A percentile compares a stretch with the other conserved stretches of the same genome.
Conservation (phyloP, 2,329 filamentous ascomycete species). For the Arthrobotrys pseudoclavata region DNA sequence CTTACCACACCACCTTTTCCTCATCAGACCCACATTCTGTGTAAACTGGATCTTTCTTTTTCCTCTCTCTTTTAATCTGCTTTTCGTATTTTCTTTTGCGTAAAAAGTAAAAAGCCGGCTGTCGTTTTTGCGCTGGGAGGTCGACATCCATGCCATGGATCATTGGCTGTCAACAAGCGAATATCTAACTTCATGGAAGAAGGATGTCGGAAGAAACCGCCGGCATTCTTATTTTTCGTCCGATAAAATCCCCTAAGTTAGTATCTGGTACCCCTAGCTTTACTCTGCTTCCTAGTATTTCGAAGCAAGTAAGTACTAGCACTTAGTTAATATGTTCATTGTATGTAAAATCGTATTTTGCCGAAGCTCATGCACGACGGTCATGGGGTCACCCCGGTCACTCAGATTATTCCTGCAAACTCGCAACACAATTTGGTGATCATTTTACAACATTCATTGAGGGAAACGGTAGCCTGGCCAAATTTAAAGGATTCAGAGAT, state of each 20-base stretch:
- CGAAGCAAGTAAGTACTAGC: not conserved
- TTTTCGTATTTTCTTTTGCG: conserved; percentile 31
- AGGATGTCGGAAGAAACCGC: conserved; percentile 57
- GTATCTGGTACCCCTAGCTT: not conserved
- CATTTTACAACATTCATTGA: conserved; percentile 19
- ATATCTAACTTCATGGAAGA: conserved; percentile 18
- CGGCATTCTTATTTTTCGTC: conserved; percentile 46
- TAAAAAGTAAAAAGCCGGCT: conserved; percentile 44
- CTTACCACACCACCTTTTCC: conserved; percentile 56
- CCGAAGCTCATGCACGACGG: conserved; percentile 58
- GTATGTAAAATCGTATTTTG: conserved; percentile 44
- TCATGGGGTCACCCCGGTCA: conserved; percentile 57
- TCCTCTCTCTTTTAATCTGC: not conserved
- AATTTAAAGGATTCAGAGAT: not conserved
- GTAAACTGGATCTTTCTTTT: conserved; percentile 36
- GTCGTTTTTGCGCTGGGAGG: conserved; percentile 18
- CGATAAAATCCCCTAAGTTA: conserved; percentile 26
- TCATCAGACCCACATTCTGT: conserved; percentile 39
- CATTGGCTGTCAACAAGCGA: conserved; percentile 18
- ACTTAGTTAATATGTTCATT: conserved; percentile 10
- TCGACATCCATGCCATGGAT: conserved; percentile 13
- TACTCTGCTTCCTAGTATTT: not conserved
- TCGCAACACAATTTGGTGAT: conserved; percentile 1
- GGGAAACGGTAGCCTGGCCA: not conserved
- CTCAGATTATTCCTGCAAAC: conserved; percentile 4